A percentile compares a stretch with the other conserved stretches of the same genome.
These are phyloP conservation scores for Otatea glauca DNA, from an alignment of 176 grass and related monocot genomes.

Conservation along the genomic window DNA sequence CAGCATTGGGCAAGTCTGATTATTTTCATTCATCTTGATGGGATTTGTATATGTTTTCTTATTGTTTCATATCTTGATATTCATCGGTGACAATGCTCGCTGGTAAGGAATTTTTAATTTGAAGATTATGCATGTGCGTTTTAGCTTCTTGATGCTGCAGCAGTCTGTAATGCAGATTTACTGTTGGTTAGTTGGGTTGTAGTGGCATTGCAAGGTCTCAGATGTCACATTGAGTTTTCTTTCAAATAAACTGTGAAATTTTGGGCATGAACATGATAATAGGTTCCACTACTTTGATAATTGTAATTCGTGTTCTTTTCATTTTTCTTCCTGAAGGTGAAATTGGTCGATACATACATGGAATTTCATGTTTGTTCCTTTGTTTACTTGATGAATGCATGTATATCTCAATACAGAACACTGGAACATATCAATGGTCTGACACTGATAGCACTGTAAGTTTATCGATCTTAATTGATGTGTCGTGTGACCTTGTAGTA, in stretches of 20 bases:
- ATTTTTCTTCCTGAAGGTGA: constrained; percentile 9
- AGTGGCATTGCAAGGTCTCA: constrained; percentile 15
- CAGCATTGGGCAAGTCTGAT: neutral
- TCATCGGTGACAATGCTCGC: constrained; percentile 1
- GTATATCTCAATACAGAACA: neutral
- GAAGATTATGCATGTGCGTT: neutral
- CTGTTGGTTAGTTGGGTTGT: neutral
- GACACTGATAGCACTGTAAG: neutral
- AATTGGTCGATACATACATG: neutral
- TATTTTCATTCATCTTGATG: constrained; percentile 23
- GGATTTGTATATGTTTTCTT: neutral
- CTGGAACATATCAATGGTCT: constrained; percentile 17
- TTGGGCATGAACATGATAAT: neutral
- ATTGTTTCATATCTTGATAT: constrained; percentile 17
- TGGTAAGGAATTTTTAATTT: constrained; percentile 25
- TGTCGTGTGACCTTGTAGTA: neutral
- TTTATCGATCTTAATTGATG: neutral
- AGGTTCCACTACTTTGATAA: constrained; percentile 5
- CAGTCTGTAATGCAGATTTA: neutral
- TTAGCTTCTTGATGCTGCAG: constrained; percentile 28
- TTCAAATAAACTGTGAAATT: neutral
- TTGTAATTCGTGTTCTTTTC: neutral
- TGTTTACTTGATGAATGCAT: constrained; percentile 15
- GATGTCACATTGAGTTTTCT: neutral
- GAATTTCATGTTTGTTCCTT: neutral